Evolutionary conservation across 2,329 filamentous ascomycete genomes (phyloP).

Genomic region (Magnaporthiopsis rhizophila): DNA sequence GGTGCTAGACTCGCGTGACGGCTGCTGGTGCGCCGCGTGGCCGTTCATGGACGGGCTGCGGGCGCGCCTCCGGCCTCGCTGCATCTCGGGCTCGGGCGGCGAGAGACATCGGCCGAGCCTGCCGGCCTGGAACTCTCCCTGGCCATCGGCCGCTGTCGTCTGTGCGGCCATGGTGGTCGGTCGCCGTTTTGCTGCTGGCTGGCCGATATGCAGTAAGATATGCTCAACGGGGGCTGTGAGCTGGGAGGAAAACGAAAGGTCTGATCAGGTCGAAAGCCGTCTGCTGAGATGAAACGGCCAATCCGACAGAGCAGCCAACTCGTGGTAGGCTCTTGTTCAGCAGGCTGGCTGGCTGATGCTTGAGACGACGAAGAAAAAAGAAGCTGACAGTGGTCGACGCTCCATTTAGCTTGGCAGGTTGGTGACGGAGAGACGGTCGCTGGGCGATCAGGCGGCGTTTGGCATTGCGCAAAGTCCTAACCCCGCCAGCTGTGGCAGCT

Average conservation of each 20-base stretch:
- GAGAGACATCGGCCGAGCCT: neutral
- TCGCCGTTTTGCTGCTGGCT: neutral
- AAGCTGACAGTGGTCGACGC: neutral
- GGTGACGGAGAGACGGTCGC: neutral
- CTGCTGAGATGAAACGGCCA: neutral
- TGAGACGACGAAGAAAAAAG: neutral
- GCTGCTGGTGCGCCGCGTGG: conserved; percentile 10
- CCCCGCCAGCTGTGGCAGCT: conserved; percentile 7
- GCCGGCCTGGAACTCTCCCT: neutral
- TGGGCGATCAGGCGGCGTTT: conserved; percentile 1
- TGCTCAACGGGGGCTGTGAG: neutral
- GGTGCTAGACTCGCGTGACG: conserved; percentile 29
- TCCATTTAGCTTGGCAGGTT: neutral
- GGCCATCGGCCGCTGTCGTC: neutral
- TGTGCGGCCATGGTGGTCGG: neutral
- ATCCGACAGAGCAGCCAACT: neutral
- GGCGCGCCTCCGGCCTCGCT: conserved; percentile 3
- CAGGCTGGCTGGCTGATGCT: neutral
- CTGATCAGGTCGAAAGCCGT: neutral
- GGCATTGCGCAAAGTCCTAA: neutral
- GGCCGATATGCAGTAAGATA: neutral
- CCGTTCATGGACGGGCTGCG: conserved; percentile 4
- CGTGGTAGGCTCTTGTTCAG: neutral
- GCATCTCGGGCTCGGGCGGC: conserved; percentile 5
- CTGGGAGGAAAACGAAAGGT: neutral